Percentiles rank a stretch among this genome's conserved stretches.
These are phyloP conservation scores for Candida sonorensis DNA, from an alignment of 805 yeast genomes.

Conservation along the genomic window DNA sequence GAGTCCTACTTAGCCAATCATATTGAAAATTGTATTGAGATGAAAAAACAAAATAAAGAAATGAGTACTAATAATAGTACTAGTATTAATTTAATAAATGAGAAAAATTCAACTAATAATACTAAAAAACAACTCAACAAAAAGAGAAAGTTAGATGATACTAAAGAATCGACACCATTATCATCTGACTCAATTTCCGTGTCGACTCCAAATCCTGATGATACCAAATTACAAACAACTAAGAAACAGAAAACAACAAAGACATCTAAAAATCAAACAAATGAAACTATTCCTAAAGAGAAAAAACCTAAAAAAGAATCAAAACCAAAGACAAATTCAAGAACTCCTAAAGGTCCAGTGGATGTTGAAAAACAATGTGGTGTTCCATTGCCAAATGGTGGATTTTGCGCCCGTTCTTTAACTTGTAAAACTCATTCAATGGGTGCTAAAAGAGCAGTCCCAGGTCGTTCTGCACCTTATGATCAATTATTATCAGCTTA, in stretches of 20 bases:
- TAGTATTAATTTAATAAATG: neutral
- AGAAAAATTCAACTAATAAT: conserved; percentile 17
- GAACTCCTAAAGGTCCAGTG: conserved; percentile 66
- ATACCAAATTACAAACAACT: conserved; percentile 2
- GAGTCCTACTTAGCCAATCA: conserved; percentile 32
- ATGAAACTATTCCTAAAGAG: conserved; percentile 21
- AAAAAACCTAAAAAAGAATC: conserved; percentile 27
- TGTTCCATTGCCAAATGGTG: conserved; percentile 90
- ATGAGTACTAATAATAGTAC: neutral
- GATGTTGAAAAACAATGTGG: conserved; percentile 96
- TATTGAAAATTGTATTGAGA: conserved; percentile 31
- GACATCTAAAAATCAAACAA: too few relatives aligned
- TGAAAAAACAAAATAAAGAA: conserved; percentile 21
- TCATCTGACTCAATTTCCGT: conserved; percentile 6
- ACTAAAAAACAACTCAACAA: too few relatives aligned
- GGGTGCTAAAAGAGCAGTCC: conserved; percentile 96
- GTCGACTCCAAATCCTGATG: conserved; percentile 6
- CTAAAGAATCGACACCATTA: conserved; percentile 23
- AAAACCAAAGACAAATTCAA: conserved; percentile 38
- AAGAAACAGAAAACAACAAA: conserved; percentile 12
- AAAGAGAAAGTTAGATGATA: conserved; percentile 19
- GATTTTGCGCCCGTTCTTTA: conserved; percentile 88
- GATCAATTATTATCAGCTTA: conserved; percentile 83
- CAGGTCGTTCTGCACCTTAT: conserved; percentile 88
- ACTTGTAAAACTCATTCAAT: conserved; percentile 97